Base-by-base conservation (phyloP, 148 eudicot species). In the Cornus florida region DNA sequence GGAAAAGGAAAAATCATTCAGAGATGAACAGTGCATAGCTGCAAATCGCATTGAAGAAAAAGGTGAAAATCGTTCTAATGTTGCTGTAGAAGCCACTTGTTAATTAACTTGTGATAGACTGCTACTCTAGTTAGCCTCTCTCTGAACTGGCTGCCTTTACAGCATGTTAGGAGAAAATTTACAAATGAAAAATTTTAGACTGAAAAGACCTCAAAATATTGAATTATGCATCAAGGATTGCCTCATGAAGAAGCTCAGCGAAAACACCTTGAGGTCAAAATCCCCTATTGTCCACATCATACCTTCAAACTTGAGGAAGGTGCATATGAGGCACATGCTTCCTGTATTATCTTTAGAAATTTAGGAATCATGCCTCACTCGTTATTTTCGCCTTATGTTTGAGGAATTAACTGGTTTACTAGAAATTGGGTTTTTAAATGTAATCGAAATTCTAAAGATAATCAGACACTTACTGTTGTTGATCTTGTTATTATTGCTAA, bases 31-130 rank as follows among this genome's bases (percentile, higher is more conserved):
- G 79, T 67, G 76, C 80, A 90, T 79, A 86, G 78, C 85, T 80
- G 79, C 70, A 50, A 79, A 79, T 69, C 80, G 87, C 73, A 69
- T 88, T 75, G 86, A 86, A 79, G 92, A 91, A 76, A 97, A 90
- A 94, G 99, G 99, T 97, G 86, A 53, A 57, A 65, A 43, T 72
- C 32, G 53, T 16, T 33, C 39, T 38, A 50, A 56, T 57, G 20
- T 53, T 33, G n/a, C 24, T 43, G 64, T 35, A 33, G 72, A n/a
- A n/a, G 35, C 78, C 65, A 23, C 22, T 59, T 35, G 38, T 23
- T 32, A 74, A 28, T 53, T 23, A 60, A 22, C 1, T 66, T 9
- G 50, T 66, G 77, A 50, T 66, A 43, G 39, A 46, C 19, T 72
- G 65, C 35, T 67, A n/a, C 59, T 64, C 35, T 53, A 31, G 12